Conservation (phyloP, 108 stramenopile genomes). For the Cyclotella atomus region DNA sequence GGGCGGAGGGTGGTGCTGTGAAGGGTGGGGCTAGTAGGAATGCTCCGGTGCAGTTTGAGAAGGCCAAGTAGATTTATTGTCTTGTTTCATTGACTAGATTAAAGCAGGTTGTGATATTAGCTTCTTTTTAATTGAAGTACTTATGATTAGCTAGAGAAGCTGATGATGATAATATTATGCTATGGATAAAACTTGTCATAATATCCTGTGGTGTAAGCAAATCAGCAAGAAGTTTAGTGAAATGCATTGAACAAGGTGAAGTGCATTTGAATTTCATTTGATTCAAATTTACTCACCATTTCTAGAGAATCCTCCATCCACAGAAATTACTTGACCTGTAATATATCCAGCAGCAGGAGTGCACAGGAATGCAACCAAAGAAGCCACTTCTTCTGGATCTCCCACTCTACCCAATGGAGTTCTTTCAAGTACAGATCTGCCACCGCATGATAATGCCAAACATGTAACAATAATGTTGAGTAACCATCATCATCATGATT, state of each 20-base stretch:
- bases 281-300: constrained; percentile 84
- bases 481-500: too few species aligned
- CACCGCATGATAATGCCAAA: too few species aligned
- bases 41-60: constrained; percentile 92
- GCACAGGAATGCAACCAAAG: constrained; percentile 90
- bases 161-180: too few species aligned
- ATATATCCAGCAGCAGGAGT: constrained; percentile 90
- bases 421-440: constrained; percentile 64
- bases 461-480: too few species aligned
- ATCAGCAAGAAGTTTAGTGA: background rate
- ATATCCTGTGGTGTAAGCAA: background rate
- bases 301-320: constrained; percentile 92
- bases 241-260: background rate
- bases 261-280: background rate
- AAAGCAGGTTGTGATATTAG: too few species aligned
- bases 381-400: constrained; percentile 84
- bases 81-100: too few species aligned
- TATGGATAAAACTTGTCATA: constrained; percentile 33
- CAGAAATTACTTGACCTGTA: constrained; percentile 92
- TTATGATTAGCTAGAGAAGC: too few species aligned
- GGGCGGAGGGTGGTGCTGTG: constrained; percentile 69
- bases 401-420: constrained; percentile 83
- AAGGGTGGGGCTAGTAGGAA: constrained; percentile 66
- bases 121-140: too few species aligned
- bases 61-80: constrained; percentile 37